Evolutionary conservation across 345 rosid species (phyloP).

Genomic region (Salix brachista): DNA sequence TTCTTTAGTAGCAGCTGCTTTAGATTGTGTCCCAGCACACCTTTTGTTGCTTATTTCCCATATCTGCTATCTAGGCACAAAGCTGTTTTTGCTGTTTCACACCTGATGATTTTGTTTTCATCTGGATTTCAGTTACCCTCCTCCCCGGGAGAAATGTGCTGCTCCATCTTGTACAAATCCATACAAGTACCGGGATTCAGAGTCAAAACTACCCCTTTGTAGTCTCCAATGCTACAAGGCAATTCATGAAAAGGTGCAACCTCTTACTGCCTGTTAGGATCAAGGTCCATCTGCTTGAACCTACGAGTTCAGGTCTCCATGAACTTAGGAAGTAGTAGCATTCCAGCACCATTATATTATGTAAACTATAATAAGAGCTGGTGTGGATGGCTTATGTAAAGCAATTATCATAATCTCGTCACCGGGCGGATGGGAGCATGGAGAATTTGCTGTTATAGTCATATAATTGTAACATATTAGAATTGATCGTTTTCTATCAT

Average conservation of each 20-base stretch:
- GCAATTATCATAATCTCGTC: background rate
- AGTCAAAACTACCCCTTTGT: slow-evolving; percentile 26
- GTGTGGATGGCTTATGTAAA: background rate
- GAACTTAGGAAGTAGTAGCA: background rate
- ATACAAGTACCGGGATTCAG: slow-evolving; percentile 25
- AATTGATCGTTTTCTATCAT: background rate
- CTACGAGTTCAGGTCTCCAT: background rate
- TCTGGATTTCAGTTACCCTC: slow-evolving; percentile 22
- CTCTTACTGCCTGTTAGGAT: slow-evolving; percentile 15
- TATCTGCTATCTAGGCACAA: background rate
- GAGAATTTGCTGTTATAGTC: background rate
- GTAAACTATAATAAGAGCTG: background rate
- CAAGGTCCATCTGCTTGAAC: background rate
- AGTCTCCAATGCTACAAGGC: slow-evolving; percentile 25
- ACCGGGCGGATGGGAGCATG: background rate
- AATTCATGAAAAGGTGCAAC: slow-evolving; percentile 3
- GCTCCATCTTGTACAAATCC: slow-evolving; percentile 23
- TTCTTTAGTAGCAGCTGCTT: background rate
- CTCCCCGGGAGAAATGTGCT: slow-evolving; percentile 24
- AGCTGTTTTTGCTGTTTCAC: background rate
- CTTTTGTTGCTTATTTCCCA: background rate
- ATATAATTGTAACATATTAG: background rate
- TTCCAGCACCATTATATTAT: background rate
- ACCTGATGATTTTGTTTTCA: background rate
- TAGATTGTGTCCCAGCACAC: background rate